Conservation (phyloP, 176 grass and related monocot genomes). For the Triticum dicoccoides region DNA sequence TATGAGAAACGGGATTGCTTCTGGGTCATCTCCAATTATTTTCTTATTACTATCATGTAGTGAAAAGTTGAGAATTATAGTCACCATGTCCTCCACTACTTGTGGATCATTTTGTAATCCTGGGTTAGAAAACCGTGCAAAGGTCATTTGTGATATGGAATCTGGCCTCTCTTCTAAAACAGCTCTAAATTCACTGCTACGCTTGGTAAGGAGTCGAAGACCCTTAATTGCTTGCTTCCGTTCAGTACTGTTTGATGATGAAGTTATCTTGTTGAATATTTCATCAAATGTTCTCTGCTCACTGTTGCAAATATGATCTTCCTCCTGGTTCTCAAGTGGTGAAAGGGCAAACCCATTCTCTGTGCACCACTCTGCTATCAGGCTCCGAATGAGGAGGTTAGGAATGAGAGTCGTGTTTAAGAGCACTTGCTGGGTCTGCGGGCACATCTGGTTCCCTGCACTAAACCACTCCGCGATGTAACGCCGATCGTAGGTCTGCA, state of each 20-base stretch:
- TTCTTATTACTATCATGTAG: conserved; percentile 87
- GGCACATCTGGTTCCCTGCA: conserved; percentile 62
- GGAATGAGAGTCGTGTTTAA: conserved; percentile 51
- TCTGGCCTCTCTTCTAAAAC: conserved; percentile 67
- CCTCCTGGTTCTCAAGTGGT: conserved; percentile 33
- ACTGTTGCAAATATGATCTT: conserved; percentile 40
- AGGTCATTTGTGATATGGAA: conserved; percentile 58
- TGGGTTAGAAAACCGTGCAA: conserved; percentile 42
- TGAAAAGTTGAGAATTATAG: conserved; percentile 81
- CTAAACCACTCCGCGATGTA: conserved; percentile 74
- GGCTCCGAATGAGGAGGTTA: conserved; percentile 56
- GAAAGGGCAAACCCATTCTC: conserved; percentile 49
- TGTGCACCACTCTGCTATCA: conserved; percentile 71
- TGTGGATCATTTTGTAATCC: conserved; percentile 55
- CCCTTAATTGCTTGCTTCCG: conserved; percentile 65
- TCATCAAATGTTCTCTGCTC: conserved; percentile 45
- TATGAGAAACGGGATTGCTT: conserved; percentile 63
- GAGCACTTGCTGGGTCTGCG: conserved; percentile 61
- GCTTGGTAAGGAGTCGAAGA: conserved; percentile 64
- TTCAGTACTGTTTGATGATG: conserved; percentile 32
- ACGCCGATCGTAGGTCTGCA: conserved; percentile 79
- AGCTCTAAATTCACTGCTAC: conserved; percentile 62
- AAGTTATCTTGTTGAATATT: conserved; percentile 66
- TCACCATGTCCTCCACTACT: conserved; percentile 74
- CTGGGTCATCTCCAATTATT: conserved; percentile 63